Evolutionary conservation across 1,284 basidiomycete genomes (phyloP).

Genomic region (Melampsora americana): DNA sequence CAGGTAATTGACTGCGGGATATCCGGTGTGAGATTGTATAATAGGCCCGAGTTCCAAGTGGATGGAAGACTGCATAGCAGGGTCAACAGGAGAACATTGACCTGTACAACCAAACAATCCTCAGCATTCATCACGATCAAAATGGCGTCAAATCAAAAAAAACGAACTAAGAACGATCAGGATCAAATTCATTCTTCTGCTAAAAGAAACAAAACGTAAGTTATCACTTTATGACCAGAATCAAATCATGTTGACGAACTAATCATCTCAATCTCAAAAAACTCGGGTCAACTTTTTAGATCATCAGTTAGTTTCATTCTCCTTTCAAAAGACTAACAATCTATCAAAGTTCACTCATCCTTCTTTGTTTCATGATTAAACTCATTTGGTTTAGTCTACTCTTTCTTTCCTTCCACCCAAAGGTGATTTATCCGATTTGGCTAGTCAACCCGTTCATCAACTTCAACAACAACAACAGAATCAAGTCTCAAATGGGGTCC

Average conservation of each 20-base stretch:
- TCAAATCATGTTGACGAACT: background rate
- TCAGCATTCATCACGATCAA: too few species aligned
- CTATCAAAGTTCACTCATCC: background rate
- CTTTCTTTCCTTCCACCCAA: slow-evolving; percentile 42
- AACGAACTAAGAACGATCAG: background rate
- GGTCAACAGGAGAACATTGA: too few species aligned
- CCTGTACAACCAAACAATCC: too few species aligned
- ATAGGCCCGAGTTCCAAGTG: too few species aligned
- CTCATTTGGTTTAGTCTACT: slow-evolving; percentile 1
- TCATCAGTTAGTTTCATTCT: slow-evolving; percentile 33
- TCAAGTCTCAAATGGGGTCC: slow-evolving; percentile 13
- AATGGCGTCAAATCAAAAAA: background rate
- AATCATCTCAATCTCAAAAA: background rate
- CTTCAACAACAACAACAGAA: slow-evolving; percentile 15
- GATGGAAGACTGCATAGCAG: too few species aligned
- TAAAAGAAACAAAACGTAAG: slow-evolving; percentile 6
- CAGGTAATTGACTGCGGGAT: too few species aligned
- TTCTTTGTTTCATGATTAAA: background rate
- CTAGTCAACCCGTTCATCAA: background rate
- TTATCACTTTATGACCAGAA: background rate
- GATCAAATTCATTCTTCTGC: background rate
- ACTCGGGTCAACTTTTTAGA: too few species aligned
- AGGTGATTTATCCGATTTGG: slow-evolving; percentile 33
- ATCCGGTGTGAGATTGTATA: too few species aligned
- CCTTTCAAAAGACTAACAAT: background rate